Percentiles rank a stretch among this genome's conserved stretches.
phyloP scores from a whole-genome alignment of 2,329 filamentous ascomycete species.

The Hymenoscyphus scutula region DNA sequence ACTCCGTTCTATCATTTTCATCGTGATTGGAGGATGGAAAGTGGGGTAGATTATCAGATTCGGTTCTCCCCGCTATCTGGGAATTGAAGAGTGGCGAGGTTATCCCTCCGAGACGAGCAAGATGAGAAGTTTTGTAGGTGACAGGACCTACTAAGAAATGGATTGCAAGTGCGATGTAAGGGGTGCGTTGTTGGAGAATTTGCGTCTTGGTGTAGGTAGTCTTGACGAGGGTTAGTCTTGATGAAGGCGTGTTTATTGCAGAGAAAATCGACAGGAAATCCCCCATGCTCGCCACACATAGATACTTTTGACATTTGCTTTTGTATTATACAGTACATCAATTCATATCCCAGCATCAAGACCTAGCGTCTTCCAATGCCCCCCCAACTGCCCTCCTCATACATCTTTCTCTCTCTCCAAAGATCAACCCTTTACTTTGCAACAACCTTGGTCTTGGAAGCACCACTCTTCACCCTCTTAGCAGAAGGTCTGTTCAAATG shows the following conservation, averaged over 20 bases:
- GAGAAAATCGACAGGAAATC: not conserved
- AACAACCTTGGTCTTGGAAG: constrained; percentile 9
- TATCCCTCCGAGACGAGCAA: too few relatives aligned
- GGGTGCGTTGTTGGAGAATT: too few relatives aligned
- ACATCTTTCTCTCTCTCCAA: not conserved
- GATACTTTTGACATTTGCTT: constrained; percentile 9
- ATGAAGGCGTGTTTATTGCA: too few relatives aligned
- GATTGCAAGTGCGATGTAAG: too few relatives aligned
- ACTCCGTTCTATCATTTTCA: not conserved
- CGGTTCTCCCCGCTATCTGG: not conserved
- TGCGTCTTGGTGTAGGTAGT: too few relatives aligned
- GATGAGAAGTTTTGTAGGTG: too few relatives aligned
- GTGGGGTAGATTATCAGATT: not conserved
- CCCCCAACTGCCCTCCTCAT: not conserved
- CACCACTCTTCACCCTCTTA: constrained; percentile 60
- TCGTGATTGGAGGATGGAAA: constrained; percentile 1
- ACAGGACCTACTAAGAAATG: too few relatives aligned
- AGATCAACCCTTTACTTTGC: not conserved
- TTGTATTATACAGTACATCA: constrained; percentile 13
- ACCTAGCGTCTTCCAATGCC: constrained; percentile 5
- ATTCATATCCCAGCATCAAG: constrained; percentile 2
- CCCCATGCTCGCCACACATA: not conserved
- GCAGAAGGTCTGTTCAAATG: constrained; percentile 84
- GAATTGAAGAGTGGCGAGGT: too few relatives aligned
- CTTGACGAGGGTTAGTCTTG: too few relatives aligned